Conservation (phyloP, 176 grass and related monocot species). For the Elymus sibiricus region DNA sequence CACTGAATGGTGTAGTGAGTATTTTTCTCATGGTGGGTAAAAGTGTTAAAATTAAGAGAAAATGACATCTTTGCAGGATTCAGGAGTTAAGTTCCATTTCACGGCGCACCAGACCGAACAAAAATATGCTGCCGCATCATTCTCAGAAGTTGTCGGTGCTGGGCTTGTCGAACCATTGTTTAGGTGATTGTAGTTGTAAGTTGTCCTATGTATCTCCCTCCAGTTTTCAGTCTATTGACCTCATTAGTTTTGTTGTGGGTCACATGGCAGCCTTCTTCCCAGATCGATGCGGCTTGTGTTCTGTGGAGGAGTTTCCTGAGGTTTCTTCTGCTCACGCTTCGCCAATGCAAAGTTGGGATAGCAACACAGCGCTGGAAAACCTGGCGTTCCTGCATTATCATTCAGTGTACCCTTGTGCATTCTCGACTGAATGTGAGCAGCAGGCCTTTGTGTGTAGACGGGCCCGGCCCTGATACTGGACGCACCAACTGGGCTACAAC, state of each 20-base stretch:
- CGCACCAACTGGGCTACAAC: too few relatives aligned
- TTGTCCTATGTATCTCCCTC: neutral
- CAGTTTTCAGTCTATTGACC: neutral
- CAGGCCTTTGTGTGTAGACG: too few relatives aligned
- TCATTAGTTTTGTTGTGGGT: neutral
- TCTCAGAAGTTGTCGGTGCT: constrained; percentile 69
- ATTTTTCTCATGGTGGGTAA: neutral
- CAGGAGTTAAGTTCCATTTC: constrained; percentile 61
- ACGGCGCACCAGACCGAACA: constrained; percentile 51
- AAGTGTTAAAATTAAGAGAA: constrained; percentile 12
- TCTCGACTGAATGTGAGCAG: too few relatives aligned
- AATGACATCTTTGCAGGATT: constrained; percentile 52
- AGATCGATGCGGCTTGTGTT: constrained; percentile 39
- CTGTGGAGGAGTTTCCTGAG: constrained; percentile 44
- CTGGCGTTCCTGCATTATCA: too few relatives aligned
- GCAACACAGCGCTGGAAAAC: too few relatives aligned
- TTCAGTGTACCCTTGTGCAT: too few relatives aligned
- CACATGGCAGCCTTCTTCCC: constrained; percentile 6
- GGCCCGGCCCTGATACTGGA: too few relatives aligned
- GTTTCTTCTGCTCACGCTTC: constrained; percentile 51
- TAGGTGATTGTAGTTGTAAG: constrained; percentile 42
- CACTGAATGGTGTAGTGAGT: neutral
- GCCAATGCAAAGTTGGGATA: constrained; percentile 54
- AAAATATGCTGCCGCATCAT: constrained; percentile 55
- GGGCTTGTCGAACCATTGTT: constrained; percentile 63